Conservation (phyloP, 441 rosid genomes). For the Bruguiera hainesii region DNA sequence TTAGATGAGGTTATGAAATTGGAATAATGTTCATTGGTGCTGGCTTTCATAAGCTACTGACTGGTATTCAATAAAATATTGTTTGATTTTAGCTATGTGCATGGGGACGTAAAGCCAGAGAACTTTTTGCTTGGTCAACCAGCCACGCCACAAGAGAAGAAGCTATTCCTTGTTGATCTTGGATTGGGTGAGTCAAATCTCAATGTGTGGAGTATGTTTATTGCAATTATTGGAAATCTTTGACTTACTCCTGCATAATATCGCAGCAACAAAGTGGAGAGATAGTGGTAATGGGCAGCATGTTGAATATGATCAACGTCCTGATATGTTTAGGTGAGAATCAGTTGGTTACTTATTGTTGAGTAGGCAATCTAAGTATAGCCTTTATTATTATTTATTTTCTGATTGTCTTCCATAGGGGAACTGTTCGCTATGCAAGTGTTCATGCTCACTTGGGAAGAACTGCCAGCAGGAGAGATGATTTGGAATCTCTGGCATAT, state of each 20-base stretch:
- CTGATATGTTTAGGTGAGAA: constrained; percentile 94
- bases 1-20: neutral
- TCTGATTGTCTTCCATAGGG: constrained; percentile 36
- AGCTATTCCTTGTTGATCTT: constrained; percentile 91
- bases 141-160: constrained; percentile 87
- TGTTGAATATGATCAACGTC: constrained; percentile 97
- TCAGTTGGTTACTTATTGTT: neutral
- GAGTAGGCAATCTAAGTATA: too few species aligned
- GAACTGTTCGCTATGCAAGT: constrained; percentile 98
- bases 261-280: constrained; percentile 97
- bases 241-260: constrained; percentile 13
- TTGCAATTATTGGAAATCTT: constrained; percentile 7
- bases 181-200: constrained; percentile 64
- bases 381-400: constrained; percentile 9
- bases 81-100: constrained; percentile 72
- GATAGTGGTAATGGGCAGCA: constrained; percentile 74
- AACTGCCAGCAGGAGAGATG: constrained; percentile 98
- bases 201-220: neutral
- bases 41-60: constrained; percentile 4
- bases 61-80: constrained; percentile 9
- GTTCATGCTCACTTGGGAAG: constrained; percentile 97
- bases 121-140: constrained; percentile 98
- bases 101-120: constrained; percentile 99
- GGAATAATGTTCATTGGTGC: constrained; percentile 10
- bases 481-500: constrained; percentile 96